These are phyloP conservation scores for Medakamo hakoo DNA, from an alignment of 139 green algal genomes.

Conservation along the genomic window DNA sequence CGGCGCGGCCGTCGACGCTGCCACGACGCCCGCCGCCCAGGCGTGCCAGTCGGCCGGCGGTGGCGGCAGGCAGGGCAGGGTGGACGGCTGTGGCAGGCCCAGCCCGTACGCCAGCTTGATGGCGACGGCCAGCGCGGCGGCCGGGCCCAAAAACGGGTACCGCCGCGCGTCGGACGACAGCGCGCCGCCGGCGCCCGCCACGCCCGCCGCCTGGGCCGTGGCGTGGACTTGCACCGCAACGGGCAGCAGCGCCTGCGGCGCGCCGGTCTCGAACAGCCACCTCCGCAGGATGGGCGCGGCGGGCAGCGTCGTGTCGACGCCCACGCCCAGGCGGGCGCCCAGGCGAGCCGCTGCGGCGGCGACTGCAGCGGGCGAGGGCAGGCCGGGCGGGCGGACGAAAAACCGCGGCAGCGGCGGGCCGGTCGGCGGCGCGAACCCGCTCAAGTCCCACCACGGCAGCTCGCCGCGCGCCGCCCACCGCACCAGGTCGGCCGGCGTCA, in stretches of 20 bases:
- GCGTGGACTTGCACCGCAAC: neutral
- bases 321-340: neutral
- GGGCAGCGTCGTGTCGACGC: neutral
- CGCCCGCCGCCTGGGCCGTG: too few relatives aligned
- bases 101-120: neutral
- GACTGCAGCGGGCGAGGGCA: neutral
- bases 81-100: neutral
- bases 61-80: neutral
- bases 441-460: neutral
- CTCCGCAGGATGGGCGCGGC: neutral
- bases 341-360: neutral
- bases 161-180: neutral
- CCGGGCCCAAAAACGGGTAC: neutral
- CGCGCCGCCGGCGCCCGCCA: too few relatives aligned
- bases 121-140: neutral
- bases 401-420: neutral
- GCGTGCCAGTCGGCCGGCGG: neutral
- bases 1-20: too few relatives aligned
- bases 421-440: neutral
- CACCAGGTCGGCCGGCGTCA: neutral
- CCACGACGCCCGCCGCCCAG: neutral
- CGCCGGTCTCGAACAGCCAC: neutral
- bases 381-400: neutral
- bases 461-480: neutral
- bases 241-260: neutral